phyloP scores from a whole-genome alignment of 495 filamentous ascomycete species.

The Aspergillus incahuasiensis region DNA sequence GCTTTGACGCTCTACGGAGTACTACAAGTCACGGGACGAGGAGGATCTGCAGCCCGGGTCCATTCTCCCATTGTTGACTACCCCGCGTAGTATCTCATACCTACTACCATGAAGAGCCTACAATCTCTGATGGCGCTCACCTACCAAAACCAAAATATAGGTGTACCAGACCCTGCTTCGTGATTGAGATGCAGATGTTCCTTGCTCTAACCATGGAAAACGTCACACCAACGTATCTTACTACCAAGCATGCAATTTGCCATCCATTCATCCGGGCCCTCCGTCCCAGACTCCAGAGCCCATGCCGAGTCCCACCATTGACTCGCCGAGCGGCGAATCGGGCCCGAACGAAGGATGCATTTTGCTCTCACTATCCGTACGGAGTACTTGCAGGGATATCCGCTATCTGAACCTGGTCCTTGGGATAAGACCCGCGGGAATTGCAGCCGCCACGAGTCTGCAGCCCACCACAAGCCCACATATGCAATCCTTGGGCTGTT shows the following conservation, averaged over 20 bases:
- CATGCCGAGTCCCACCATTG: slow-evolving; percentile 1
- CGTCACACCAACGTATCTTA: background rate
- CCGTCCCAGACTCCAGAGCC: background rate
- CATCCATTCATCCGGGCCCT: slow-evolving; percentile 1
- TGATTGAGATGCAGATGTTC: background rate
- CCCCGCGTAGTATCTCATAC: too few relatives aligned
- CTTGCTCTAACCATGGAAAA: background rate
- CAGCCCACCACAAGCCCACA: background rate
- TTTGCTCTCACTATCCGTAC: background rate
- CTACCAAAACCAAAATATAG: background rate
- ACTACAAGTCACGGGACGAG: slow-evolving; percentile 8
- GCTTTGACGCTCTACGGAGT: background rate
- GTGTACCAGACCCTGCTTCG: background rate
- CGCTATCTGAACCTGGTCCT: background rate
- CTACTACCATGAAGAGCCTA: too few relatives aligned
- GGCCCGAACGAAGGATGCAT: background rate
- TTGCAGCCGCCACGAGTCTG: background rate
- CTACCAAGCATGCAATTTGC: background rate
- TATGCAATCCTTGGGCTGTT: background rate
- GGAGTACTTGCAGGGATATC: background rate
- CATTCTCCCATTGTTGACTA: background rate
- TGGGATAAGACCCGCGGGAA: background rate
- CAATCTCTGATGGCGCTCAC: too few relatives aligned
- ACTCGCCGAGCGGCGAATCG: background rate
- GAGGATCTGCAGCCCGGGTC: slow-evolving; percentile 8